Evolutionary conservation across 1,284 basidiomycete species (phyloP).

Genomic region (Sanghuangporus baumii): DNA sequence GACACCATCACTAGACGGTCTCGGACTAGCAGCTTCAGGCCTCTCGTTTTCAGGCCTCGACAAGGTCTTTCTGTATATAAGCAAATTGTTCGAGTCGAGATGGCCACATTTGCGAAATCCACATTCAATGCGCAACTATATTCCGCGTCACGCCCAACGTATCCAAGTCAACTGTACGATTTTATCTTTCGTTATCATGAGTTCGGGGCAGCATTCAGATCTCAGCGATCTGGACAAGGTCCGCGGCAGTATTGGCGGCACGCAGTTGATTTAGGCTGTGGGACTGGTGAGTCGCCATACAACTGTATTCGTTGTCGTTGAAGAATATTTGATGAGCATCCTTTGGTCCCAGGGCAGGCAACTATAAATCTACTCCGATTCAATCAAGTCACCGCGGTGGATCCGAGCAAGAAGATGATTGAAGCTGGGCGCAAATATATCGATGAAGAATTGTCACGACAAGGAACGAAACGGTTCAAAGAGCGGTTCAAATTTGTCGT

Average conservation of each 20-base stretch:
- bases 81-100: slow-evolving; percentile 24
- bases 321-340: not conserved
- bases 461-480: slow-evolving; percentile 6
- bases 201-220: not conserved
- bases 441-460: slow-evolving; percentile 6
- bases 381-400: slow-evolving; percentile 58
- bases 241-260: slow-evolving; percentile 38
- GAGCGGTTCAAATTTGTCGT: slow-evolving; percentile 41
- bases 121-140: slow-evolving; percentile 63
- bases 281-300: slow-evolving; percentile 55
- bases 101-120: slow-evolving; percentile 65
- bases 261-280: slow-evolving; percentile 78
- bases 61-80: not conserved
- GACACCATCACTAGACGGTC: not conserved
- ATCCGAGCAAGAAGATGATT: slow-evolving; percentile 75
- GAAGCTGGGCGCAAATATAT: slow-evolving; percentile 46
- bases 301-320: not conserved
- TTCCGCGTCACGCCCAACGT: slow-evolving; percentile 60
- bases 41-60: not conserved
- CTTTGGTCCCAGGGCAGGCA: slow-evolving; percentile 48
- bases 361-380: slow-evolving; percentile 61
- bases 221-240: not conserved
- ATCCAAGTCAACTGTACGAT: slow-evolving; percentile 59
- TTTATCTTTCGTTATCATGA: slow-evolving; percentile 54
- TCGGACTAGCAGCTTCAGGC: not conserved